phyloP scores from a whole-genome alignment of 352 stramenopile species.

The Pythium utonaiense region DNA sequence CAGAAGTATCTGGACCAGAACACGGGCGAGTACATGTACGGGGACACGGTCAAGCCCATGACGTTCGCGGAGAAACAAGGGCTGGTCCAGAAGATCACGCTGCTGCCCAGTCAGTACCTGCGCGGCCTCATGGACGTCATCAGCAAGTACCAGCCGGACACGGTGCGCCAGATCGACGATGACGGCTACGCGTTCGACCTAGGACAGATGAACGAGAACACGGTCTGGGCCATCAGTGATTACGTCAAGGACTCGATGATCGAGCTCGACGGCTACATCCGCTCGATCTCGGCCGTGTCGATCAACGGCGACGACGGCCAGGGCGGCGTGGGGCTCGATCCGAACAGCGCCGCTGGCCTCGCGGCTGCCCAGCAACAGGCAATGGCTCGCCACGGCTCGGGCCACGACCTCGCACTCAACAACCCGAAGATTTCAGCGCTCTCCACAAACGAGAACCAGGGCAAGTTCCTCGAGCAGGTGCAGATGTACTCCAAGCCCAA shows the following conservation, averaged over 20 bases:
- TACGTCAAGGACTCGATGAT: conserved; percentile 87
- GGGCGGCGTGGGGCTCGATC: conserved; percentile 10
- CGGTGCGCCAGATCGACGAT: conserved; percentile 82
- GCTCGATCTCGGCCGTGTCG: conserved; percentile 48
- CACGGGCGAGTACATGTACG: conserved; percentile 85
- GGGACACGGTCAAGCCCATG: conserved; percentile 81
- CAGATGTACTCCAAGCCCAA: conserved; percentile 89
- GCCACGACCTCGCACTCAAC: conserved; percentile 42
- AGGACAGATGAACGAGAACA: conserved; percentile 88
- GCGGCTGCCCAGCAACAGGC: conserved; percentile 22
- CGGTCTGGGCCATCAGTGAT: conserved; percentile 83
- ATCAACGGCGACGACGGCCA: conserved; percentile 23
- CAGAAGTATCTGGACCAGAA: conserved; percentile 61
- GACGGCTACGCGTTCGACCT: conserved; percentile 86
- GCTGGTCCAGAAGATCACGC: conserved; percentile 83
- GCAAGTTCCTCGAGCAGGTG: conserved; percentile 86
- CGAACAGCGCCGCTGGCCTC: conserved; percentile 13
- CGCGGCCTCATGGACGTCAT: conserved; percentile 85
- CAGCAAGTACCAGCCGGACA: conserved; percentile 87
- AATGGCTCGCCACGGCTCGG: conserved; percentile 24
- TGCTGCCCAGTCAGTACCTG: conserved; percentile 81
- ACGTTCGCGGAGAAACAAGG: conserved; percentile 81
- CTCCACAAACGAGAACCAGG: conserved; percentile 70
- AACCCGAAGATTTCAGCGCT: conserved; percentile 72
- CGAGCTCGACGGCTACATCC: conserved; percentile 82